Percentiles rank a stretch among this genome's conserved stretches.
Evolutionary conservation across 352 stramenopile genomes (phyloP).

Genomic region (Phytophthora macrochlamydospora): DNA sequence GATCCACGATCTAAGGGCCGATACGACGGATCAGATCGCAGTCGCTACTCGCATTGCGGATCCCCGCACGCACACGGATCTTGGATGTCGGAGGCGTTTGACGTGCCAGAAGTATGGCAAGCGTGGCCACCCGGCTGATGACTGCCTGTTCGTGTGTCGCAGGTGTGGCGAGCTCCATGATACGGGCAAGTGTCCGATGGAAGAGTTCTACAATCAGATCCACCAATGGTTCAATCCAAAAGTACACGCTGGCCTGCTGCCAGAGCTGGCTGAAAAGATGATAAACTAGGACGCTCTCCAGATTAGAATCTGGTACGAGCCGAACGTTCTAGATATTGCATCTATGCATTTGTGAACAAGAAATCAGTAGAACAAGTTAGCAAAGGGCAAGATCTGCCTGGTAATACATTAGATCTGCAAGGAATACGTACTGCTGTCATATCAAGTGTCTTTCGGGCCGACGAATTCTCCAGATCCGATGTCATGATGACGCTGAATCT

Average conservation of each 20-base stretch:
- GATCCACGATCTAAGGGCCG: not conserved
- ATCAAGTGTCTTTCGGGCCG: too few species aligned
- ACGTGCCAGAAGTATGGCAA: conserved; percentile 8
- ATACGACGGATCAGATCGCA: not conserved
- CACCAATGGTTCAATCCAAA: conserved; percentile 5
- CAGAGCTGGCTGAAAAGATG: not conserved
- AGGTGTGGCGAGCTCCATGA: not conserved
- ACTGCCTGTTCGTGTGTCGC: conserved; percentile 2
- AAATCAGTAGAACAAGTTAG: not conserved
- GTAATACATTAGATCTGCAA: too few species aligned
- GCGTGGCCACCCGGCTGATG: conserved; percentile 2
- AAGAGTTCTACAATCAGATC: conserved; percentile 5
- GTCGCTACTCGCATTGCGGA: not conserved
- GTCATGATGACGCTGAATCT: too few species aligned
- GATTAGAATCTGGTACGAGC: conserved; percentile 15
- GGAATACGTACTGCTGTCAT: too few species aligned
- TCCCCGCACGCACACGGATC: not conserved
- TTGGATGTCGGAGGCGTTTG: conserved; percentile 4
- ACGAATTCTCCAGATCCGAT: too few species aligned
- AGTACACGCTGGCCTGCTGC: conserved; percentile 10
- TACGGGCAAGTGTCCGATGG: conserved; percentile 1
- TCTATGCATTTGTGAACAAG: too few species aligned
- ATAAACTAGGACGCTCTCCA: conserved; percentile 28
- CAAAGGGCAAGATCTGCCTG: not conserved
- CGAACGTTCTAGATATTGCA: conserved; percentile 17